Evolutionary conservation across 2,329 filamentous ascomycete genomes (phyloP).

Genomic region (Hymenoscyphus scutula): DNA sequence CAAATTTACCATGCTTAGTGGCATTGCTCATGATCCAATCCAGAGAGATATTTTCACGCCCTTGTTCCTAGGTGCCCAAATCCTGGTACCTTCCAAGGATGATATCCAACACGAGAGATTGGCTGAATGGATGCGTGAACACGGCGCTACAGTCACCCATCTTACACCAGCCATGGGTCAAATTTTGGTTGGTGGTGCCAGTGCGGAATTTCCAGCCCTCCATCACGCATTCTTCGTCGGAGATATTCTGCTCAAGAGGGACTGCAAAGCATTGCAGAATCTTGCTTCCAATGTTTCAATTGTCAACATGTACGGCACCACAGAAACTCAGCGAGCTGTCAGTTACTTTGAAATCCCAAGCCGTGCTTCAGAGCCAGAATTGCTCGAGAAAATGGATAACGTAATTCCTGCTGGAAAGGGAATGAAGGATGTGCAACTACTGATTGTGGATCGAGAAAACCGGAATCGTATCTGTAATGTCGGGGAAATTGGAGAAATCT

Average conservation of each 20-base stretch:
- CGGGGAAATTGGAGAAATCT: slow-evolving; percentile 82
- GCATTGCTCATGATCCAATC: slow-evolving; percentile 76
- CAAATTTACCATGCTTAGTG: slow-evolving; percentile 78
- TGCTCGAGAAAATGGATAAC: slow-evolving; percentile 65
- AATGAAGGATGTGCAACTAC: slow-evolving; percentile 84
- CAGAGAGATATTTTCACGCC: slow-evolving; percentile 84
- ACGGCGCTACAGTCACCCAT: slow-evolving; percentile 76
- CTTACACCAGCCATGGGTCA: slow-evolving; percentile 96
- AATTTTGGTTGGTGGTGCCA: slow-evolving; percentile 83
- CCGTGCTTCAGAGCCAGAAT: slow-evolving; percentile 59
- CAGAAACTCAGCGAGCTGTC: slow-evolving; percentile 78
- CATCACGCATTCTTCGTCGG: slow-evolving; percentile 86
- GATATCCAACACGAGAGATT: slow-evolving; percentile 84
- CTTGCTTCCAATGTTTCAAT: slow-evolving; percentile 74
- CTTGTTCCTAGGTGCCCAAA: slow-evolving; percentile 76
- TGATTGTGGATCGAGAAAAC: slow-evolving; percentile 73
- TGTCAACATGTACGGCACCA: slow-evolving; percentile 86
- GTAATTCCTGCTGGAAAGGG: slow-evolving; percentile 80
- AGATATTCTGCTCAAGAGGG: slow-evolving; percentile 80
- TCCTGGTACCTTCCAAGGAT: slow-evolving; percentile 76
- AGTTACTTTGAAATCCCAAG: slow-evolving; percentile 79
- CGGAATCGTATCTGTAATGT: slow-evolving; percentile 68
- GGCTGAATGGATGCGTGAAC: slow-evolving; percentile 81
- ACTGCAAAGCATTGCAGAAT: slow-evolving; percentile 73
- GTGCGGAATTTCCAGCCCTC: slow-evolving; percentile 72